These are phyloP conservation scores for Castanospermum australe DNA, from an alignment of 306 rosid species.

Conservation along the genomic window DNA sequence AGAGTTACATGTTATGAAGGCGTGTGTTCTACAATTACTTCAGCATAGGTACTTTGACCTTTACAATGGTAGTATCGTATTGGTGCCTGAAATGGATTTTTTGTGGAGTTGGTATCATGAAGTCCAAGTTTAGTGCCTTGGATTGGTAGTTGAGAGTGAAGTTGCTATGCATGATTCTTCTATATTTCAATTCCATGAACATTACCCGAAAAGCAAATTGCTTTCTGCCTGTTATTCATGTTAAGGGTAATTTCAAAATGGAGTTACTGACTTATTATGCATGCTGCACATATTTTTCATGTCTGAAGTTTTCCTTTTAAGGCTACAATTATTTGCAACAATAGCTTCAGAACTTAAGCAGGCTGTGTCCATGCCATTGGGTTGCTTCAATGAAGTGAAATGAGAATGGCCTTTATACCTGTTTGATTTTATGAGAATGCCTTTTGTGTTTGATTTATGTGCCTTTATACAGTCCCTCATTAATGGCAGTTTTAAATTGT, in stretches of 20 bases:
- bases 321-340: background rate
- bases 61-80: background rate
- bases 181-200: background rate
- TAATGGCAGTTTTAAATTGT: too few relatives aligned
- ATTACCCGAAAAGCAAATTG: background rate
- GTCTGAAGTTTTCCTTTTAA: background rate
- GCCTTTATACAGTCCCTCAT: too few relatives aligned
- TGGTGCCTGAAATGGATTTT: background rate
- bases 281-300: background rate
- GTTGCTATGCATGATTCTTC: background rate
- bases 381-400: background rate
- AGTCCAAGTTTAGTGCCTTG: background rate
- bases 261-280: background rate
- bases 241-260: background rate
- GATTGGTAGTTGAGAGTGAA: background rate
- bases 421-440: too few relatives aligned
- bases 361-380: background rate
- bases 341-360: background rate
- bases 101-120: background rate
- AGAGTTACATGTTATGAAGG: conserved; percentile 67
- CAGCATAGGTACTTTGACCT: conserved; percentile 70
- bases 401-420: background rate
- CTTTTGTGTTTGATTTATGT: too few relatives aligned
- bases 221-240: background rate
- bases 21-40: conserved; percentile 95